Conservation (phyloP, 1,139 yeast genomes). For the Debaryomyces sp. region DNA sequence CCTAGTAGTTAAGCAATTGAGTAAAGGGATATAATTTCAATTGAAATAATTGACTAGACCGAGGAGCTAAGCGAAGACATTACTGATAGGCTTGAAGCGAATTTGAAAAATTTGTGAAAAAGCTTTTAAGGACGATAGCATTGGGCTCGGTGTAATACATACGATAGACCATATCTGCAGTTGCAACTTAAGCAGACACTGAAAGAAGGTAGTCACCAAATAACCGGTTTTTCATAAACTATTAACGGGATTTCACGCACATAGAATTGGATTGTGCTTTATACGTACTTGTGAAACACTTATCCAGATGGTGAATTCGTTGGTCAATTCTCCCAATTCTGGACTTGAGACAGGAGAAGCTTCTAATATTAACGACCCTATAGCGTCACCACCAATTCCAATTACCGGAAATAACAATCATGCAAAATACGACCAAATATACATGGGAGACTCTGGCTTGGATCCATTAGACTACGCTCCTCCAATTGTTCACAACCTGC, state of each 20-base stretch:
- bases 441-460: constrained; percentile 3
- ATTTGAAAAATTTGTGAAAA: background rate
- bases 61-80: background rate
- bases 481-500: background rate
- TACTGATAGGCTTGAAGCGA: background rate
- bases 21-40: background rate
- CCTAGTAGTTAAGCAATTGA: background rate
- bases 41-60: background rate
- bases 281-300: background rate
- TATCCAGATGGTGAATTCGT: constrained; percentile 17
- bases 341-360: constrained; percentile 30
- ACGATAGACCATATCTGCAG: background rate
- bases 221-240: background rate
- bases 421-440: constrained; percentile 5
- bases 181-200: background rate
- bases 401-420: background rate
- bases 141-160: background rate
- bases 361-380: constrained; percentile 23
- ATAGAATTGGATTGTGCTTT: background rate
- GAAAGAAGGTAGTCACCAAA: background rate
- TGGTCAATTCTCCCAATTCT: constrained; percentile 22
- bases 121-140: background rate
- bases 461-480: background rate
- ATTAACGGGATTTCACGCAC: background rate
- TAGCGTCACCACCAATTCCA: constrained; percentile 16